A percentile compares a stretch with the other conserved stretches of the same genome.
Conservation (phyloP, 75 land plant genomes). For the Cunninghamia lanceolata region DNA sequence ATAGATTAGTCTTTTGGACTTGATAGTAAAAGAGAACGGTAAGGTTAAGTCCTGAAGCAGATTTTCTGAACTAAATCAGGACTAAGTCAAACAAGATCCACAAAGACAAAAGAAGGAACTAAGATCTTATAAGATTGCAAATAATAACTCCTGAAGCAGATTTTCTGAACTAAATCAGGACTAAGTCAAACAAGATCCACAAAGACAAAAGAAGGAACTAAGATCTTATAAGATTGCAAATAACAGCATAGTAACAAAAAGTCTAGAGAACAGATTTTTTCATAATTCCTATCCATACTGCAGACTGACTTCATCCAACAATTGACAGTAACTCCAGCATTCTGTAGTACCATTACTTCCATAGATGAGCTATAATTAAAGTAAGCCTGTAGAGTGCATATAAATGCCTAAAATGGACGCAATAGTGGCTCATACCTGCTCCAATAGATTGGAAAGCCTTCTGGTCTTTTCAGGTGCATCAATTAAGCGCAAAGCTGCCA, state of each 20-base stretch:
- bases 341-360: not conserved
- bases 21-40: too few species aligned
- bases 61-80: not conserved
- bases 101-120: not conserved
- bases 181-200: not conserved
- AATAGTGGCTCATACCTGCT: conserved; percentile 54
- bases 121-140: not conserved
- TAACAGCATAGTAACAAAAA: not conserved
- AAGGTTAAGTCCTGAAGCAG: not conserved
- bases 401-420: not conserved
- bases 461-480: conserved; percentile 83
- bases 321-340: not conserved
- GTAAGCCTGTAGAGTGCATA: not conserved
- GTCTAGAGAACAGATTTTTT: not conserved
- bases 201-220: not conserved
- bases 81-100: not conserved
- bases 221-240: not conserved
- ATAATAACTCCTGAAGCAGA: not conserved
- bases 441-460: conserved; percentile 71
- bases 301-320: not conserved
- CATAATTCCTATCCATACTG: not conserved
- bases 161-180: not conserved
- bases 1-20: too few species aligned
- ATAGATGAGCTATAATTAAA: not conserved
- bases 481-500: conserved; percentile 72